Percentiles rank a stretch among this genome's conserved stretches.
Conservation (phyloP, 345 rosid species). For the Boechera stricta region DNA sequence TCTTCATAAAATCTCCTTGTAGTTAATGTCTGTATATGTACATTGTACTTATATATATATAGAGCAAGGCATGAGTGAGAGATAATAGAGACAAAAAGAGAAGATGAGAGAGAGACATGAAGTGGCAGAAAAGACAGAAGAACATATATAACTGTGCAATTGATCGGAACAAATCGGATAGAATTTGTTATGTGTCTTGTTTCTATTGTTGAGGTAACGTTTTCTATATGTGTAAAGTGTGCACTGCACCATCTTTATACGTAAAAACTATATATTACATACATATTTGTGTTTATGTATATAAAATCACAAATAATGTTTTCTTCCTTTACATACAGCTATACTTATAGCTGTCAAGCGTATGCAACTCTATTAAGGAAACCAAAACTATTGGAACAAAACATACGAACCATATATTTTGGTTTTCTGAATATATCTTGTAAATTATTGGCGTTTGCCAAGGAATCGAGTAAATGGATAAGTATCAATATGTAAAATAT, state of each 20-base stretch:
- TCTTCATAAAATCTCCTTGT: conserved; percentile 7
- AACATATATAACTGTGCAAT: conserved; percentile 45
- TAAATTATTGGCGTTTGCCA: not conserved
- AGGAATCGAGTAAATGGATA: not conserved
- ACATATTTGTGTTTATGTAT: not conserved
- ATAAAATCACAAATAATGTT: not conserved
- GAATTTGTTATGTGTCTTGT: conserved; percentile 21
- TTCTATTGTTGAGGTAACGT: not conserved
- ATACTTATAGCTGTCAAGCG: conserved; percentile 19
- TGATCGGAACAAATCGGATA: conserved; percentile 48
- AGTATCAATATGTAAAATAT: not conserved
- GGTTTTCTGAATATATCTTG: not conserved
- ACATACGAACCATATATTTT: not conserved
- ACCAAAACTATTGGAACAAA: conserved; percentile 26
- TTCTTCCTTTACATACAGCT: conserved; percentile 11
- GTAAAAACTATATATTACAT: conserved; percentile 1
- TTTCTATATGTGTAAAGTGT: conserved; percentile 22
- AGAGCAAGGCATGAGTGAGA: conserved; percentile 16
- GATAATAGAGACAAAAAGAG: conserved; percentile 39
- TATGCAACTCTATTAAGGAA: conserved; percentile 37
- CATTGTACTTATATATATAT: not conserved
- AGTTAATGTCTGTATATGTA: conserved; percentile 17
- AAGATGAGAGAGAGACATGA: conserved; percentile 33
- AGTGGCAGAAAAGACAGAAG: conserved; percentile 42
- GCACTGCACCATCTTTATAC: conserved; percentile 34